Base-by-base conservation (phyloP, 2,329 filamentous ascomycete genomes). In the Beauveria medogensis region DNA sequence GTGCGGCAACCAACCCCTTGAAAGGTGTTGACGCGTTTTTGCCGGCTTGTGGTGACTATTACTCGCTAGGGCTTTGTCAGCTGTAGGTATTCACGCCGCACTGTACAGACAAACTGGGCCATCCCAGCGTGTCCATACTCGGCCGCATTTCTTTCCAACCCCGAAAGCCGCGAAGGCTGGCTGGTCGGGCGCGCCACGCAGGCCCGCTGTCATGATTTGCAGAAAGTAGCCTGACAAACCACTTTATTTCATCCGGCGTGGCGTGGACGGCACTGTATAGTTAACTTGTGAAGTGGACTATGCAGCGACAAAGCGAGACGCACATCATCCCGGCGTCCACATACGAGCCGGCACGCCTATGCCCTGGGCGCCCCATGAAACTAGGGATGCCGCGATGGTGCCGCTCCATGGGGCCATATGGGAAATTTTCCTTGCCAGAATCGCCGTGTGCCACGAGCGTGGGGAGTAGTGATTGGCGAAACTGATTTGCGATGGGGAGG, bases 151-250 rank as follows among this genome's bases (percentile, higher is more conserved):
- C 6, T 8, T 37, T 47, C 40, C 10, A 30, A n/a, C 14, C 43
- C 54, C 41, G 43, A 37, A 56, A 22, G 43, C 54, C 43, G 54
- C 18, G 5, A 18, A 18, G 7, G 43, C 41, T 47, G 28, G 26
- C 22, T 56, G 41, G 54, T 47, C 28, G 10, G 6, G 40, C 18
- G 41, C 12, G 41, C 37, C 54, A 34, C 54, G 12, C 54, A 43
- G 16, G 26, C 54, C 41, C 10, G 54, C 18, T 18, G 16, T 52
- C 2, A 22, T 20, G 41, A 28, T 34, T 20, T 18, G 43, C 37
- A 24, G 12, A 46, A 37, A 26, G 28, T 48, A 57, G 55, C 55
- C 55, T 57, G 55, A 48, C 20, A 57, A 57, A 57, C 44, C 55
- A 48, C 55, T 57, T 57, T 48, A 40, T 41, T 40, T 40, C 37